Base-by-base conservation (phyloP, 1,284 basidiomycete genomes). In the Meira miltonrushii region DNA sequence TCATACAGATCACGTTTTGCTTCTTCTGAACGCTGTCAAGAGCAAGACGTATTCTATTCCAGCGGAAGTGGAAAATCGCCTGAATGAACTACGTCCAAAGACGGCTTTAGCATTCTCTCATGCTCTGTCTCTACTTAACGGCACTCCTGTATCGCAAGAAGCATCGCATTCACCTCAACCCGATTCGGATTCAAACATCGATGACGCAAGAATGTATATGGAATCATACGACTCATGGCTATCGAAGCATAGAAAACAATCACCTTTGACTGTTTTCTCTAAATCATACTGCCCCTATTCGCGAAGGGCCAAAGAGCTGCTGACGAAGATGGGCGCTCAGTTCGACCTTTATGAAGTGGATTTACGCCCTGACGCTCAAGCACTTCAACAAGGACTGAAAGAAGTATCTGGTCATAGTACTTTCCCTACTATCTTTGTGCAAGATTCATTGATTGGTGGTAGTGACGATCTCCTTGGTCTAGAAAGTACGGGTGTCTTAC, bases 281-380 rank as follows among this genome's bases (percentile, higher is more conserved):
- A 62, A 62, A 47, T 59, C 62, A 13, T 65, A 62, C 49, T 65
- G 62, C 56, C 62, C 62, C 15, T 65, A 59, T 57, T 65, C 62
- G 57, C 28, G 51, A 6, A 38, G 13, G 11, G 62, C 62, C 39
- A 65, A 65, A 54, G 41, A 28, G 15, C 51, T 62, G n/a, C 55
- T 65, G 19, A 28, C 15, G 33, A 28, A 46, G 53, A 48, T 53
- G 48, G 13, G 40, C 11, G 62, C 62, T 1, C 38, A 52, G 19
- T 62, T 50, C 40, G 52, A 41, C 7, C 19, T 8, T 13, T 58
- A 61, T 47, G 62, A 64, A 17, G 60, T 61, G 10, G 62, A 64
- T 38, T 38, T 61, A 39, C 55, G 56, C 23, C 7, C 17, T 4
- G 50, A 53, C 23, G 50, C 50, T 39, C 38, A 38, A 13, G 19